phyloP scores from a whole-genome alignment of 345 rosid species.

The Melaleuca quinquenervia region DNA sequence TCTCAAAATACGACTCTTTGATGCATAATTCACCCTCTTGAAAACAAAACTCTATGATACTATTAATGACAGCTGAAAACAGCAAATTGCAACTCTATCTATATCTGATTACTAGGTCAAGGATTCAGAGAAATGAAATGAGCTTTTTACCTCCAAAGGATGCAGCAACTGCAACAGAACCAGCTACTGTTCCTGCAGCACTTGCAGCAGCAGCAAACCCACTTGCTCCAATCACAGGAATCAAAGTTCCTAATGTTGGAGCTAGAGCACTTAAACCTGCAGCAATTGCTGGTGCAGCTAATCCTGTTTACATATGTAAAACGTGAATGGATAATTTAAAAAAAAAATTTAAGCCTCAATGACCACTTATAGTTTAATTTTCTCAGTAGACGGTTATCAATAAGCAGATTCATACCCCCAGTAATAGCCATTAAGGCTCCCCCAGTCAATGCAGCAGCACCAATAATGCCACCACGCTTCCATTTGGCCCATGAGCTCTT shows the following conservation, averaged over 20 bases:
- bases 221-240: conserved; percentile 92
- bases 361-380: not conserved
- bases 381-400: not conserved
- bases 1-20: not conserved
- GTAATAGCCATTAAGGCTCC: conserved; percentile 92
- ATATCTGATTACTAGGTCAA: not conserved
- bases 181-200: conserved; percentile 93
- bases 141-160: conserved; percentile 87
- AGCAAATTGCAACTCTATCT: not conserved
- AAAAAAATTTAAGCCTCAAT: not conserved
- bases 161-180: conserved; percentile 98
- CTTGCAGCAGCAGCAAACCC: conserved; percentile 98
- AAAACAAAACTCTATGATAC: not conserved
- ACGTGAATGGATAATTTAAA: not conserved
- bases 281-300: conserved; percentile 98
- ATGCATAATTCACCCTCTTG: not conserved
- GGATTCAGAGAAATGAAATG: not conserved
- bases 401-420: conserved; percentile 47
- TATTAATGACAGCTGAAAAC: not conserved
- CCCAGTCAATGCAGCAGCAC: conserved; percentile 94
- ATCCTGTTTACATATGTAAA: conserved; percentile 37
- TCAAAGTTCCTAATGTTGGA: conserved; percentile 80
- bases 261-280: conserved; percentile 94
- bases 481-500: conserved; percentile 55
- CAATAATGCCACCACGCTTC: conserved; percentile 96